Conservation (phyloP, 768 basidiomycete species). For the Pisolithus orientalis region DNA sequence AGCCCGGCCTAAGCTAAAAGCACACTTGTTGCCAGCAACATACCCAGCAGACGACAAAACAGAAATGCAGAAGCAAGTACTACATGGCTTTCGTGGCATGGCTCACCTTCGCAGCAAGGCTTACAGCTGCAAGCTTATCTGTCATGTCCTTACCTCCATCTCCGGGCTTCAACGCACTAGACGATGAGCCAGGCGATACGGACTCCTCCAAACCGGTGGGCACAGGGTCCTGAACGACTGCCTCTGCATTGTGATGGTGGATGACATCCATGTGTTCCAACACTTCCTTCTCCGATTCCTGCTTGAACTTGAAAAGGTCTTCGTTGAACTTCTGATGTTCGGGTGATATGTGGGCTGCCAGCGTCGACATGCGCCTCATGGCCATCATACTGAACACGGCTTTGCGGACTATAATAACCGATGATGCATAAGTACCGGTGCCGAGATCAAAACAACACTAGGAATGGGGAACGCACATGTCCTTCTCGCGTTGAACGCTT, state of each 20-base stretch:
- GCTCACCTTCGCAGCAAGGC: constrained; percentile 27
- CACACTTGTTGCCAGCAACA: neutral
- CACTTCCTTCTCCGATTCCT: constrained; percentile 62
- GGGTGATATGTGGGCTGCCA: constrained; percentile 34
- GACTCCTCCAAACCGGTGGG: neutral
- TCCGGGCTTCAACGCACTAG: neutral
- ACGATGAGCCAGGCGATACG: neutral
- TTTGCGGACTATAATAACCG: constrained; percentile 61
- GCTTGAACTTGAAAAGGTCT: constrained; percentile 64
- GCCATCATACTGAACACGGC: constrained; percentile 85
- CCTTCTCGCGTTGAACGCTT: constrained; percentile 81
- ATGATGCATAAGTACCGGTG: constrained; percentile 4
- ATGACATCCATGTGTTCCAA: constrained; percentile 39
- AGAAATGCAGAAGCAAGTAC: constrained; percentile 1
- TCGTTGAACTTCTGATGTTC: constrained; percentile 47
- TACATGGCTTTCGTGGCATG: constrained; percentile 8
- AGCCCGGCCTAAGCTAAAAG: neutral
- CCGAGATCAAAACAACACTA: neutral
- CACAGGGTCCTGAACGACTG: neutral
- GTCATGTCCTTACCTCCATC: constrained; percentile 15
- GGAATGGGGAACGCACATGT: constrained; percentile 52
- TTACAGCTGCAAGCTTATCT: constrained; percentile 23
- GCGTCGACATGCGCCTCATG: constrained; percentile 68
- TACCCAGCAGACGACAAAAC: neutral
- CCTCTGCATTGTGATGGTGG: constrained; percentile 40